phyloP scores from a whole-genome alignment of 108 stramenopile species.

The Chaetoceros muelleri region DNA sequence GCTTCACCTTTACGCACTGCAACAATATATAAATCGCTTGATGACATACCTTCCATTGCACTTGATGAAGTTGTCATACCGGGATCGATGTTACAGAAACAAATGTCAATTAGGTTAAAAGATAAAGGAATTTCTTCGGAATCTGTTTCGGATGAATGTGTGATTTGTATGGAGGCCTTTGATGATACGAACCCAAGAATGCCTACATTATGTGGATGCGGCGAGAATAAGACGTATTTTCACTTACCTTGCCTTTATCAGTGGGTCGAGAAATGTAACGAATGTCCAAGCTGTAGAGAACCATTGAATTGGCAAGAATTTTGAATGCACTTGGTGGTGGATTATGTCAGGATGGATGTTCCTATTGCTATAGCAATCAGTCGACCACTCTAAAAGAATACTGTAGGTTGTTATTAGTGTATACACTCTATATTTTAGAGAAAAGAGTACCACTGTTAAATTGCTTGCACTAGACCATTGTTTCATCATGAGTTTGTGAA shows the following conservation, averaged over 20 bases:
- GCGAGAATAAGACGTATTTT: conserved; percentile 33
- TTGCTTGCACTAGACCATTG: too few species aligned
- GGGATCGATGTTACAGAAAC: conserved; percentile 22
- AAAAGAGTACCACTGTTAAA: too few species aligned
- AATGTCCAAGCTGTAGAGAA: conserved; percentile 27
- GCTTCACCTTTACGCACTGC: conserved; percentile 26
- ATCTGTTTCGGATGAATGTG: conserved; percentile 26
- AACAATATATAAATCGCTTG: conserved; percentile 6
- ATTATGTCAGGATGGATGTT: too few species aligned
- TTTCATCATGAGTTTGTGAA: too few species aligned
- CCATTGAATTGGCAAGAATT: conserved; percentile 26
- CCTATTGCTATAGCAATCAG: too few species aligned
- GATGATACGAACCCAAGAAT: conserved; percentile 24
- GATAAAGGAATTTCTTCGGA: conserved; percentile 2
- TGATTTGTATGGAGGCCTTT: conserved; percentile 39
- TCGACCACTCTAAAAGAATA: too few species aligned
- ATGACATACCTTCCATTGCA: conserved; percentile 13
- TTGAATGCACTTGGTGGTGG: too few species aligned
- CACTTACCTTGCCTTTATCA: conserved; percentile 39
- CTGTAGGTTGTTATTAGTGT: too few species aligned
- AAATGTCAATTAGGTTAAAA: conserved; percentile 11
- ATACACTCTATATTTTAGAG: too few species aligned
- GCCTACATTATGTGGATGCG: conserved; percentile 37
- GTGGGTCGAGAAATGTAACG: conserved; percentile 24
- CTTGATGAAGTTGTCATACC: conserved; percentile 26